Evolutionary conservation across 495 filamentous ascomycete species (phyloP).

Genomic region (Xylaria palmicola): DNA sequence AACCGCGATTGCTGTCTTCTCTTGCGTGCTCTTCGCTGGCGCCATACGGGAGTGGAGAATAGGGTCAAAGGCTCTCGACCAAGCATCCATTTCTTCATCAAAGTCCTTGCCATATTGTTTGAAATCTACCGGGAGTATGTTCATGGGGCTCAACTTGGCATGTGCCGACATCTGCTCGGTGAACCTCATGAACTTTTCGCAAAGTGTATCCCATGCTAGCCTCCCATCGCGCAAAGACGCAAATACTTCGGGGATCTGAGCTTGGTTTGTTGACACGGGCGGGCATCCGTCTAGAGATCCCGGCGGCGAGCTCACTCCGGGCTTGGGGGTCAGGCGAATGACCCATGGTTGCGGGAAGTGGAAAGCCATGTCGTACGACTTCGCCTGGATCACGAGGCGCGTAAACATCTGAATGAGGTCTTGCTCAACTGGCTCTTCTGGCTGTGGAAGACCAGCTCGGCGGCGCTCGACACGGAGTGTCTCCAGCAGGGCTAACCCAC

Average conservation of each 20-base stretch:
- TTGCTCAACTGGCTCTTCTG: slow-evolving; percentile 52
- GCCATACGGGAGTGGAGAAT: slow-evolving; percentile 47
- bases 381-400: slow-evolving; percentile 56
- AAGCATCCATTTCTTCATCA: slow-evolving; percentile 47
- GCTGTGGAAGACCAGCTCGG: slow-evolving; percentile 36
- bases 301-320: slow-evolving; percentile 34
- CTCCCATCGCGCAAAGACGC: slow-evolving; percentile 48
- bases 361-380: slow-evolving; percentile 61
- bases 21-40: slow-evolving; percentile 49
- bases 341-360: slow-evolving; percentile 58
- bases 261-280: slow-evolving; percentile 36
- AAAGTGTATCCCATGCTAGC: slow-evolving; percentile 48
- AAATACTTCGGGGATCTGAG: slow-evolving; percentile 48
- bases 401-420: slow-evolving; percentile 60
- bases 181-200: slow-evolving; percentile 53
- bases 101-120: slow-evolving; percentile 44
- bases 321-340: slow-evolving; percentile 46
- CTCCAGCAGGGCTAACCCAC: slow-evolving; percentile 45
- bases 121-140: slow-evolving; percentile 46
- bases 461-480: slow-evolving; percentile 41
- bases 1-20: slow-evolving; percentile 53
- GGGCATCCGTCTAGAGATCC: slow-evolving; percentile 44
- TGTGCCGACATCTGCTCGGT: slow-evolving; percentile 51
- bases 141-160: slow-evolving; percentile 43
- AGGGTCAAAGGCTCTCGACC: slow-evolving; percentile 51